Percentiles rank a stretch among this genome's conserved stretches.
Conservation (phyloP, 257 asterid genomes). For the Echium plantagineum region DNA sequence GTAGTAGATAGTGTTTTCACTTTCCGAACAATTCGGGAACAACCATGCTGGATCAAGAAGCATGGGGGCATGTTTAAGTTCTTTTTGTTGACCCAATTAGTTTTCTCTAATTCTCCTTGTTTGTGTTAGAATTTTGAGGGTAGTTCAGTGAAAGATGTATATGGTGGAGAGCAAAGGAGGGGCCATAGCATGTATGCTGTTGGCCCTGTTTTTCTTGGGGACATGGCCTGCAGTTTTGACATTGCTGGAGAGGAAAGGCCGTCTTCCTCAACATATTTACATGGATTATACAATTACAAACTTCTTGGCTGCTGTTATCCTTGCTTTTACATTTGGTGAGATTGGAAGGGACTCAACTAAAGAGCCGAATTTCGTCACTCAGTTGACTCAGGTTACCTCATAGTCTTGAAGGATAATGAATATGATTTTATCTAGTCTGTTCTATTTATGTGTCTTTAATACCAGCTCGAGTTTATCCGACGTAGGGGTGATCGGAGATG, state of each 20-base stretch:
- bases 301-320: slow-evolving; percentile 73
- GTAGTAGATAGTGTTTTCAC: no score
- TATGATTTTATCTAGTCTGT: neutral
- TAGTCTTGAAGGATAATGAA: neutral
- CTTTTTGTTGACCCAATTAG: no score
- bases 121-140: neutral
- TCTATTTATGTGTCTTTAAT: no score
- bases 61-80: no score
- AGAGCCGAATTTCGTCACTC: slow-evolving; percentile 60
- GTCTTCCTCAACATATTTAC: slow-evolving; percentile 90
- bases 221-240: slow-evolving; percentile 96
- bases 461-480: no score
- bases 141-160: slow-evolving; percentile 44
- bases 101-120: neutral
- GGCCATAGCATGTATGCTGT: slow-evolving; percentile 82
- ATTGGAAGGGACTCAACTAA: slow-evolving; percentile 43
- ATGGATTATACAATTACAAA: slow-evolving; percentile 86
- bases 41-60: no score
- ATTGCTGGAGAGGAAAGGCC: slow-evolving; percentile 81
- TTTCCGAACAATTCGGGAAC: no score
- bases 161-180: slow-evolving; percentile 90
- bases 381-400: slow-evolving; percentile 55
- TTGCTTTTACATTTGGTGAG: slow-evolving; percentile 85
- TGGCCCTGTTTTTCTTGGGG: slow-evolving; percentile 66
- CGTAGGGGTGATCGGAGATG: no score